Conservation (phyloP, 306 rosid species). For the Dalbergia oliveri region DNA sequence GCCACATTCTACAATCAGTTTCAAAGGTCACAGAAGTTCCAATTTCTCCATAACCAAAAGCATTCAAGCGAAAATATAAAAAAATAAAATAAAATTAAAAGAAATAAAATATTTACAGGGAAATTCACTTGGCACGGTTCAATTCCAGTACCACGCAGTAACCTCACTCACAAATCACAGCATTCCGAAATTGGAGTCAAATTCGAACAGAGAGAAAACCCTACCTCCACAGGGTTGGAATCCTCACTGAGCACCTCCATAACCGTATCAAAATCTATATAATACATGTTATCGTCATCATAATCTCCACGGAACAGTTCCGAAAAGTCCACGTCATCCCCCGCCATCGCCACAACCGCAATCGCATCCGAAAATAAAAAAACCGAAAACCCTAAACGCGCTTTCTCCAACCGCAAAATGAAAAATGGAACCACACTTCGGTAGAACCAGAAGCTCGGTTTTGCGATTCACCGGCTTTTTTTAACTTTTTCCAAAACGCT, state of each 20-base stretch:
- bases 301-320: slow-evolving; percentile 29
- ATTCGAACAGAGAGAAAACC: slow-evolving; percentile 37
- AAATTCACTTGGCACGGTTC: slow-evolving; percentile 13
- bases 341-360: slow-evolving; percentile 61
- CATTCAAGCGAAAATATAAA: background rate
- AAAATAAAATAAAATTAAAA: background rate
- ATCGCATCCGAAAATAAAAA: background rate
- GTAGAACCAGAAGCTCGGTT: background rate
- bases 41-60: background rate
- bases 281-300: slow-evolving; percentile 43
- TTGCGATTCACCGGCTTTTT: background rate
- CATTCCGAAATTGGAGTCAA: slow-evolving; percentile 8
- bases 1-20: background rate
- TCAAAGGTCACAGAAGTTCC: background rate
- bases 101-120: background rate
- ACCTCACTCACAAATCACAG: slow-evolving; percentile 34
- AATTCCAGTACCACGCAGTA: slow-evolving; percentile 27
- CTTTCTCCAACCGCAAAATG: background rate
- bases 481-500: background rate
- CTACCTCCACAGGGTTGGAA: slow-evolving; percentile 60
- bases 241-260: slow-evolving; percentile 60
- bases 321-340: slow-evolving; percentile 50
- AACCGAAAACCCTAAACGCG: slow-evolving; percentile 46
- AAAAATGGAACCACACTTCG: background rate
- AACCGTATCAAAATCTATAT: slow-evolving; percentile 57